These are phyloP conservation scores for Themeda triandra DNA, from an alignment of 176 grass and related monocot species.

Conservation along the genomic window DNA sequence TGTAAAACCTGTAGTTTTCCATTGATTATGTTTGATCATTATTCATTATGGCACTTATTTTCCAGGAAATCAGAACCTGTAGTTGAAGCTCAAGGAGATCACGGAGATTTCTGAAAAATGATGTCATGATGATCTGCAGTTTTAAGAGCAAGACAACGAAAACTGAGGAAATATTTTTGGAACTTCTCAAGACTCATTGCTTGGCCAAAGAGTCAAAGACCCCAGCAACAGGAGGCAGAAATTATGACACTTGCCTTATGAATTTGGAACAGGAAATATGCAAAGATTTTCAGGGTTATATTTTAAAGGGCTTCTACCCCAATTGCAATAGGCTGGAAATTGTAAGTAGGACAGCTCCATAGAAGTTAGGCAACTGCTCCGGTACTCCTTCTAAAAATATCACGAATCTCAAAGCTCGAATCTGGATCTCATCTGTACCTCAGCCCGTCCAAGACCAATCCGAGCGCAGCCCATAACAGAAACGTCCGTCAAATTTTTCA, in stretches of 20 bases:
- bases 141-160: conserved; percentile 44
- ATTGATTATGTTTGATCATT: background rate
- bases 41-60: background rate
- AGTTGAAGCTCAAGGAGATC: conserved; percentile 65
- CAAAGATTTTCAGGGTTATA: too few relatives aligned
- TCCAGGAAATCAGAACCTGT: conserved; percentile 76
- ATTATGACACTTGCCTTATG: conserved; percentile 1
- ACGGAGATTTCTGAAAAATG: conserved; percentile 47
- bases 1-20: background rate
- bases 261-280: too few relatives aligned
- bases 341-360: too few relatives aligned
- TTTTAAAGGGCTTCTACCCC: too few relatives aligned
- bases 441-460: too few relatives aligned
- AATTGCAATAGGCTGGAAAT: too few relatives aligned
- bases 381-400: too few relatives aligned
- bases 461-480: too few relatives aligned
- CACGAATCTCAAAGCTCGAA: too few relatives aligned
- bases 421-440: too few relatives aligned
- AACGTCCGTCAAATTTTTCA: too few relatives aligned
- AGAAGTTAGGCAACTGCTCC: too few relatives aligned
- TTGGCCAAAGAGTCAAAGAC: background rate
- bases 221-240: conserved; percentile 1
- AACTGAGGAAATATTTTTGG: conserved; percentile 64
- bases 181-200: conserved; percentile 50
- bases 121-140: conserved; percentile 56